These are phyloP conservation scores for Arthroderma sp. DNA, from an alignment of 2,329 filamentous ascomycete species.

Conservation along the genomic window DNA sequence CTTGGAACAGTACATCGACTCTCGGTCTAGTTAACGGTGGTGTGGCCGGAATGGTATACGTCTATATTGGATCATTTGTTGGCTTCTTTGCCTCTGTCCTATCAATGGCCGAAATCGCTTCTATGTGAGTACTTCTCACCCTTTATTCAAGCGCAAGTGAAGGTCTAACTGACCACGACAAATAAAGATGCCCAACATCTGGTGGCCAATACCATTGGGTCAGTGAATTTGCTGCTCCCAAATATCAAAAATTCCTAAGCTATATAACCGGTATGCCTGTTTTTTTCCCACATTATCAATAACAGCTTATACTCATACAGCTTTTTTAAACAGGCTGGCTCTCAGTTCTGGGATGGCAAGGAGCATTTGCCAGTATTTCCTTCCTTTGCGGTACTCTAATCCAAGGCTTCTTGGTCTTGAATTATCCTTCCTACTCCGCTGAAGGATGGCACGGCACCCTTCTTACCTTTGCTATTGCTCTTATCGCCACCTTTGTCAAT, in stretches of 20 bases:
- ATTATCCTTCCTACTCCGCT: constrained; percentile 21
- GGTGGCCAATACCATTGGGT: constrained; percentile 35
- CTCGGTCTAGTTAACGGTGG: constrained; percentile 21
- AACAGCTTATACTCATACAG: background rate
- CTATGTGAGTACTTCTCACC: constrained; percentile 18
- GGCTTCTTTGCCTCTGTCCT: constrained; percentile 19
- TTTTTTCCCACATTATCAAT: background rate
- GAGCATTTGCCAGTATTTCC: constrained; percentile 25
- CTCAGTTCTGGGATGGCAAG: constrained; percentile 32
- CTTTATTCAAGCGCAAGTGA: background rate
- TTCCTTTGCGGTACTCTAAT: constrained; percentile 23
- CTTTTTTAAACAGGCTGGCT: constrained; percentile 23
- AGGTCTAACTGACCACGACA: constrained; percentile 8
- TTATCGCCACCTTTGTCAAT: constrained; percentile 31
- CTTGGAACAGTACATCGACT: constrained; percentile 8
- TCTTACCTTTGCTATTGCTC: constrained; percentile 32
- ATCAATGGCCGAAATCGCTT: constrained; percentile 30
- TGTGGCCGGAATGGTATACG: constrained; percentile 19
- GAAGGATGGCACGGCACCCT: constrained; percentile 39
- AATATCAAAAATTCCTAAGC: constrained; percentile 32
- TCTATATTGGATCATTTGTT: constrained; percentile 18
- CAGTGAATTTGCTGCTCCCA: constrained; percentile 20
- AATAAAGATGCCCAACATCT: constrained; percentile 30
- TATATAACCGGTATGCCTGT: constrained; percentile 28
- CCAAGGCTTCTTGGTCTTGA: constrained; percentile 27